Evolutionary conservation across 306 rosid species (phyloP).

Genomic region (Vigna mungo): DNA sequence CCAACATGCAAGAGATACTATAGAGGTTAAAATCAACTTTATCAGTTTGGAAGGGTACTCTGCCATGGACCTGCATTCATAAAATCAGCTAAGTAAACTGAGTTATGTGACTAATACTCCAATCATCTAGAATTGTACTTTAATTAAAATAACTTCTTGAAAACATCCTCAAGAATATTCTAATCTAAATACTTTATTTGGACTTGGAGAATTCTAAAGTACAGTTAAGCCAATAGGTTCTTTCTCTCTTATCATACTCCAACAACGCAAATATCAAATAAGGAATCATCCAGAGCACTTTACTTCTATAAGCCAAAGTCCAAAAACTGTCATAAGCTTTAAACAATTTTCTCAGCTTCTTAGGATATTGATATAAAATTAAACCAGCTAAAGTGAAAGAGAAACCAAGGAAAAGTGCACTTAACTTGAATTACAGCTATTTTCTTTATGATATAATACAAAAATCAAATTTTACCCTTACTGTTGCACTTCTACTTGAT

Average conservation of each 20-base stretch:
- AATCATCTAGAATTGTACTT: conserved; percentile 22
- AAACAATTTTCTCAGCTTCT: not conserved
- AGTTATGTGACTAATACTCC: conserved; percentile 1
- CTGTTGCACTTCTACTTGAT: conserved; percentile 27
- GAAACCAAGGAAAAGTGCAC: not conserved
- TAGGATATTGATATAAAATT: not conserved
- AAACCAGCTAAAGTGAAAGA: conserved; percentile 32
- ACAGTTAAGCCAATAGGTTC: not conserved
- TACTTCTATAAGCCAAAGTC: not conserved
- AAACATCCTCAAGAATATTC: not conserved
- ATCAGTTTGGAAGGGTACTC: conserved; percentile 7
- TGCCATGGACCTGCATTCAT: conserved; percentile 11
- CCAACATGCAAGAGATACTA: conserved; percentile 9
- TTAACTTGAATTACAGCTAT: not conserved
- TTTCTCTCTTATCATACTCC: not conserved
- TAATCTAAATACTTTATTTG: conserved; percentile 4
- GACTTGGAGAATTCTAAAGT: conserved; percentile 5
- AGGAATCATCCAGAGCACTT: not conserved
- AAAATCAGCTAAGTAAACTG: not conserved
- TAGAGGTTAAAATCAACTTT: conserved; percentile 25
- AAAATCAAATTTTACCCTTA: not conserved
- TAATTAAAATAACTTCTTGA: not conserved
- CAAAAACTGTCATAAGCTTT: not conserved
- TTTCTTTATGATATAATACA: conserved; percentile 11
- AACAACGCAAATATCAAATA: not conserved